Conservation (phyloP, 768 basidiomycete genomes). For the Rhodotorula babjevae region DNA sequence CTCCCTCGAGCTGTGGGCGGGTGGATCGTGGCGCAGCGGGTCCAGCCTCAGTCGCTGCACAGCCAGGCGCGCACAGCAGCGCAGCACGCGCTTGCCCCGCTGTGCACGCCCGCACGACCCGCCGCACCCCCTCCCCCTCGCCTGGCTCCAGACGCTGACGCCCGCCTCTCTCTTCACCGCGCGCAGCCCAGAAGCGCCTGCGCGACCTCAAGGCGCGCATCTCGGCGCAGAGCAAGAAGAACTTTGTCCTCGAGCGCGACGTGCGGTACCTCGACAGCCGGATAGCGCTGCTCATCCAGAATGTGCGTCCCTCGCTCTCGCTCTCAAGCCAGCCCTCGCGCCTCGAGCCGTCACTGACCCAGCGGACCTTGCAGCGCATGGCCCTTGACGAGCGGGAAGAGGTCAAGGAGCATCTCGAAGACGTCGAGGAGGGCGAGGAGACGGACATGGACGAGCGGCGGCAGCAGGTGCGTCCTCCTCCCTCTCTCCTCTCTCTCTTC, state of each 20-base stretch:
- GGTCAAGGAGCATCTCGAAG: conserved; percentile 67
- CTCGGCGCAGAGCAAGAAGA: conserved; percentile 98
- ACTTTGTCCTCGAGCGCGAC: conserved; percentile 97
- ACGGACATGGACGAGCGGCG: conserved; percentile 91
- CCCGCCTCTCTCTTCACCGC: not conserved
- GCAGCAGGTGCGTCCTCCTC: conserved; percentile 49
- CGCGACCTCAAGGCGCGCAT: conserved; percentile 94
- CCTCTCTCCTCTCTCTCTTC: not conserved
- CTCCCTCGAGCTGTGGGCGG: too few species aligned
- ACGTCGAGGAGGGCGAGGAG: conserved; percentile 86
- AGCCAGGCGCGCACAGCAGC: too few species aligned
- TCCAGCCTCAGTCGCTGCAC: too few species aligned
- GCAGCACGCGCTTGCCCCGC: too few species aligned
- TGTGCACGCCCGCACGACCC: too few species aligned
- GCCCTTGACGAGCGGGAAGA: conserved; percentile 41
- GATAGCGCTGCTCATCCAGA: conserved; percentile 95
- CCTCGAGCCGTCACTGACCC: not conserved
- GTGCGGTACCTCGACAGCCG: conserved; percentile 96
- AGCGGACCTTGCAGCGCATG: conserved; percentile 24
- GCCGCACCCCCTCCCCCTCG: too few species aligned
- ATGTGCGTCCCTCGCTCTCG: conserved; percentile 64
- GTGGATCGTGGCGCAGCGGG: too few species aligned
- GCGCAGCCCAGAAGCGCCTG: conserved; percentile 85
- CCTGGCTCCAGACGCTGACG: not conserved
- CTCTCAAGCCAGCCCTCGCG: too few species aligned